These are phyloP conservation scores for Litchi chinensis DNA, from an alignment of 345 rosid species.

Conservation along the genomic window DNA sequence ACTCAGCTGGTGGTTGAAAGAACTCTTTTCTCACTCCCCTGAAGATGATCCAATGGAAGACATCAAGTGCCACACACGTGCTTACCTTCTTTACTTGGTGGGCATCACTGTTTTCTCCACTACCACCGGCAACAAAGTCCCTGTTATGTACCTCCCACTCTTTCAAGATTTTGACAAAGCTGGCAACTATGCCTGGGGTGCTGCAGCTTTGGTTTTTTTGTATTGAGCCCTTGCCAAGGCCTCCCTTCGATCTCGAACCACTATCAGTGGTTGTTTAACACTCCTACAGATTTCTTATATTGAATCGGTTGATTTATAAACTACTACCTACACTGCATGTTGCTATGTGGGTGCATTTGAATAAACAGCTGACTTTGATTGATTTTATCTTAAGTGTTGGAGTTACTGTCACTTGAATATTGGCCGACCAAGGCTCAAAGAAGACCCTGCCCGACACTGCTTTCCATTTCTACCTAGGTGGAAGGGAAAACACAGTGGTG, in stretches of 20 bases:
- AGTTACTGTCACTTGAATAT: slow-evolving; percentile 74
- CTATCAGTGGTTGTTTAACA: slow-evolving; percentile 78
- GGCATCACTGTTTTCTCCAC: slow-evolving; percentile 85
- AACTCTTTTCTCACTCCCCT: slow-evolving; percentile 61
- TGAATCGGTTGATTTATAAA: slow-evolving; percentile 1
- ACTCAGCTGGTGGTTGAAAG: slow-evolving; percentile 83
- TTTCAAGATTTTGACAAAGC: slow-evolving; percentile 67
- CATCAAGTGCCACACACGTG: slow-evolving; percentile 57
- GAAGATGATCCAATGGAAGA: slow-evolving; percentile 54
- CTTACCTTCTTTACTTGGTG: slow-evolving; percentile 68
- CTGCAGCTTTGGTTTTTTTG: slow-evolving; percentile 68
- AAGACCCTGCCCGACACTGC: slow-evolving; percentile 36
- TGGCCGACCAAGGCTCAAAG: slow-evolving; percentile 59
- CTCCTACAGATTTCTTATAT: slow-evolving; percentile 59
- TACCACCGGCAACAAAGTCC: slow-evolving; percentile 80
- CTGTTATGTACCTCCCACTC: slow-evolving; percentile 78
- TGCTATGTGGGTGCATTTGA: neutral
- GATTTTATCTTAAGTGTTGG: slow-evolving; percentile 60
- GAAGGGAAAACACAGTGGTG: slow-evolving; percentile 75
- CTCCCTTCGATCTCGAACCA: slow-evolving; percentile 71
- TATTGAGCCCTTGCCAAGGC: slow-evolving; percentile 72
- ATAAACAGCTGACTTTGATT: slow-evolving; percentile 15
- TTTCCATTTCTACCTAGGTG: slow-evolving; percentile 70
- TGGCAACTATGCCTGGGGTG: slow-evolving; percentile 77
- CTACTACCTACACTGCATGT: neutral